Conservation (phyloP, 352 stramenopile genomes). For the Pythium utonaiense region DNA sequence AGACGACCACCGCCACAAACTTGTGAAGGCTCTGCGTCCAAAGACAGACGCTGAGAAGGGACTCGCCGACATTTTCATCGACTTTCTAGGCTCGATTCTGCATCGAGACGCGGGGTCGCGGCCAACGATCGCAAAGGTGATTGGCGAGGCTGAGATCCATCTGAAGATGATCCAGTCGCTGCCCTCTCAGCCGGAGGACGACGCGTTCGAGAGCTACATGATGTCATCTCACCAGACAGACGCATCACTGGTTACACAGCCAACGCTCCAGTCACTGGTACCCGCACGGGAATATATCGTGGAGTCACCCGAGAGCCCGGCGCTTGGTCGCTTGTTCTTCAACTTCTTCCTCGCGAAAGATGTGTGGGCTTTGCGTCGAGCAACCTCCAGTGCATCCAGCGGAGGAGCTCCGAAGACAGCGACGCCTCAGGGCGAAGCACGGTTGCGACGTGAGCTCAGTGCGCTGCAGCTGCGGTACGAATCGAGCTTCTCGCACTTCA, state of each 20-base stretch:
- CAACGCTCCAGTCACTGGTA: not conserved
- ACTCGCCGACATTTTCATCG: constrained; percentile 1
- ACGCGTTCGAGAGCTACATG: not conserved
- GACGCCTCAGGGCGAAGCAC: constrained; percentile 1
- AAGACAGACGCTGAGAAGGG: constrained; percentile 18
- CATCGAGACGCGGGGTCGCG: not conserved
- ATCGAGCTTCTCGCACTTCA: constrained; percentile 41
- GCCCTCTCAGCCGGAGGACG: constrained; percentile 8
- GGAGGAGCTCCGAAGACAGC: no score
- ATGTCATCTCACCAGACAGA: no score
- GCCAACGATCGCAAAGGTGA: constrained; percentile 4
- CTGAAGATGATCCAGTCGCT: constrained; percentile 16
- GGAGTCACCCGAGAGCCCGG: not conserved
- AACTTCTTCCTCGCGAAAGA: constrained; percentile 43
- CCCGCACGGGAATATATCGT: not conserved
- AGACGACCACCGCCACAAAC: constrained; percentile 37
- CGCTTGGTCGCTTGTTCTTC: constrained; percentile 40
- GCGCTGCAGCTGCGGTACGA: constrained; percentile 22
- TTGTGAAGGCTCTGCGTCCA: constrained; percentile 28
- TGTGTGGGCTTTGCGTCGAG: not conserved
- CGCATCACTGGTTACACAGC: no score
- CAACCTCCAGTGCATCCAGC: not conserved
- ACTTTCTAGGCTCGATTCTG: constrained; percentile 19
- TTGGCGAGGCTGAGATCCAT: constrained; percentile 8
- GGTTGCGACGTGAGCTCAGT: constrained; percentile 13